A percentile compares a stretch with the other conserved stretches of the same genome.
Conservation (phyloP, 805 yeast species). For the Ogataea ganodermae region DNA sequence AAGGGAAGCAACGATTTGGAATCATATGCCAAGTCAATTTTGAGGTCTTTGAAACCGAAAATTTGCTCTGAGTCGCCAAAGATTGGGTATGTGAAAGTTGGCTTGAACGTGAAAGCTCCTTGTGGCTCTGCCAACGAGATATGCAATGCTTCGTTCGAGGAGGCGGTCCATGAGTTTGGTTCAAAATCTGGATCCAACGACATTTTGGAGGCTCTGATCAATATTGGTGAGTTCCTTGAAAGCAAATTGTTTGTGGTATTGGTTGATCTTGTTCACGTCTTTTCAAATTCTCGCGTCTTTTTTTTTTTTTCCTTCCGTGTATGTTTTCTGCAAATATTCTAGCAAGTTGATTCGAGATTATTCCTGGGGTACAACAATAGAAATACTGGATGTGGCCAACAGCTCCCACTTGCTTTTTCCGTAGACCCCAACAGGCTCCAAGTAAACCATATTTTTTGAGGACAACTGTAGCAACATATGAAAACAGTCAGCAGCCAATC, state of each 20-base stretch:
- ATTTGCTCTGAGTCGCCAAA: slow-evolving; percentile 90
- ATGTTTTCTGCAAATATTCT: slow-evolving; percentile 2
- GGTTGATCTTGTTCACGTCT: neutral
- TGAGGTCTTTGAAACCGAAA: slow-evolving; percentile 76
- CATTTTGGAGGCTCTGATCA: slow-evolving; percentile 1
- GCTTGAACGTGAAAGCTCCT: slow-evolving; percentile 66
- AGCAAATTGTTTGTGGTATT: neutral
- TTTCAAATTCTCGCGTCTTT: neutral
- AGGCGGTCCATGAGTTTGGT: slow-evolving; percentile 62
- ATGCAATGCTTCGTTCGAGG: slow-evolving; percentile 68
- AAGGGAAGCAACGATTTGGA: slow-evolving; percentile 73
- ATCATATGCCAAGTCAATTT: slow-evolving; percentile 71
- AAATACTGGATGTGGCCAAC: slow-evolving; percentile 21
- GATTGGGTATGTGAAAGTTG: slow-evolving; percentile 87
- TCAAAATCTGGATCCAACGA: slow-evolving; percentile 27
- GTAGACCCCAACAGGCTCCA: slow-evolving; percentile 19
- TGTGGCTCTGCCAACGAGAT: slow-evolving; percentile 60
- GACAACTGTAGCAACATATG: slow-evolving; percentile 23
- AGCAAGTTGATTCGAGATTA: neutral
- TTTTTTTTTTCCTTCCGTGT: neutral
- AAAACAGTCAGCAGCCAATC: slow-evolving; percentile 23
- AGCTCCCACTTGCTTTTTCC: slow-evolving; percentile 30
- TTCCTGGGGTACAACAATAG: slow-evolving; percentile 14
- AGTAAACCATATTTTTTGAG: slow-evolving; percentile 14
- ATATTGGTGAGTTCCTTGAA: neutral